phyloP scores from a whole-genome alignment of 805 yeast genomes.

The Candida adriatica region DNA sequence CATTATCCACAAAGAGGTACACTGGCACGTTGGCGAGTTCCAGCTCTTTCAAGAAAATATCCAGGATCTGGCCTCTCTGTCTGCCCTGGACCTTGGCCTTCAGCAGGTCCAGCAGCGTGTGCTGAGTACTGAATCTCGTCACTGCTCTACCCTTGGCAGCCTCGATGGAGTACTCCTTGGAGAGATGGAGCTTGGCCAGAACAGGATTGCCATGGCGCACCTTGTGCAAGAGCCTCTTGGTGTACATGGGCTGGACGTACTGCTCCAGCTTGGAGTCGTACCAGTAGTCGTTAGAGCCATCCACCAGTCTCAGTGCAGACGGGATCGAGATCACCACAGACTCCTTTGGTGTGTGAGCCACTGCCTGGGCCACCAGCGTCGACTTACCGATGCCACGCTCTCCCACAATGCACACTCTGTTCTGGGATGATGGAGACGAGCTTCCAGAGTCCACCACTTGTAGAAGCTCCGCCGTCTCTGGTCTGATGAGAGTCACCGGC shows the following conservation, averaged over 20 bases:
- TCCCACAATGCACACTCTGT: constrained; percentile 56
- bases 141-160: constrained; percentile 27
- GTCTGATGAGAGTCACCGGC: constrained; percentile 55
- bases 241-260: constrained; percentile 76
- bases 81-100: constrained; percentile 31
- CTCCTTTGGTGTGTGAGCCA: constrained; percentile 35
- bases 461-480: constrained; percentile 35
- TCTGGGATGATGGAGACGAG: constrained; percentile 29
- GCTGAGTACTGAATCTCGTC: constrained; percentile 22
- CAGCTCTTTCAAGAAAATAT: constrained; percentile 50
- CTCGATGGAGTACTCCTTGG: constrained; percentile 28
- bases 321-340: constrained; percentile 58
- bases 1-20: constrained; percentile 64
- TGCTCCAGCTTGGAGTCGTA: constrained; percentile 39
- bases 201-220: constrained; percentile 39
- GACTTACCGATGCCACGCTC: constrained; percentile 78
- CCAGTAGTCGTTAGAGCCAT: constrained; percentile 68
- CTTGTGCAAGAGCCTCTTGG: constrained; percentile 52
- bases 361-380: constrained; percentile 59
- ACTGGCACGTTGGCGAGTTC: constrained; percentile 42
- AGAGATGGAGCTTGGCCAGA: constrained; percentile 29
- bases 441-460: constrained; percentile 32
- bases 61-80: constrained; percentile 39
- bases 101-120: constrained; percentile 40
- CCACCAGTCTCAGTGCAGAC: constrained; percentile 50